A percentile compares a stretch with the other conserved stretches of the same genome.
Evolutionary conservation across 371 early-diverging fungal species (phyloP).

Genomic region (Syncephalis fuscata): DNA sequence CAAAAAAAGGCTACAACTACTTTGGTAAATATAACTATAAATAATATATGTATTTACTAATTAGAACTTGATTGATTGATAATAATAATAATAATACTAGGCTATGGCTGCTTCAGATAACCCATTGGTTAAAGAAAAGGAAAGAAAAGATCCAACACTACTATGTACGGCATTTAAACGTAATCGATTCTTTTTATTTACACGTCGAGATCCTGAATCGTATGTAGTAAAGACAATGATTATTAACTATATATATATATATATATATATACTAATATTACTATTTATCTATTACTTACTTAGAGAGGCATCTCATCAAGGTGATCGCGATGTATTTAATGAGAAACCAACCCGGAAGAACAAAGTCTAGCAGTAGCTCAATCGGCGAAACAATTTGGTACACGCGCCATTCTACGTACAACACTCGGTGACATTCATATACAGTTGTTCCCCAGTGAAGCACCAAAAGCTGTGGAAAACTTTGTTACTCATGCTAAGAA

Average conservation of each 20-base stretch:
- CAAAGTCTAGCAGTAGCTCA: slow-evolving; percentile 66
- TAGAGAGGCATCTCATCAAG: slow-evolving; percentile 32
- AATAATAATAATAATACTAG: slow-evolving; percentile 17
- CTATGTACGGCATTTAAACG: slow-evolving; percentile 79
- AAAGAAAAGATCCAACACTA: slow-evolving; percentile 64
- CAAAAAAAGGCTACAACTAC: slow-evolving; percentile 56
- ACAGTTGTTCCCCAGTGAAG: slow-evolving; percentile 65
- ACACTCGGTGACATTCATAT: slow-evolving; percentile 74
- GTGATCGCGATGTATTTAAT: slow-evolving; percentile 87
- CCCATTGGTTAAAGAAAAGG: slow-evolving; percentile 49
- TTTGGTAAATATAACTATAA: slow-evolving; percentile 22
- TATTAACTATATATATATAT: slow-evolving; percentile 2
- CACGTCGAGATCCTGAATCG: slow-evolving; percentile 71
- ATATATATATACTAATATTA: slow-evolving; percentile 2
- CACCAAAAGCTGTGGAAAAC: slow-evolving; percentile 88
- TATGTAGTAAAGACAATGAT: slow-evolving; percentile 9
- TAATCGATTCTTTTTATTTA: slow-evolving; percentile 87
- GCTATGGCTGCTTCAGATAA: slow-evolving; percentile 86
- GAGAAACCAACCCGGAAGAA: slow-evolving; percentile 94
- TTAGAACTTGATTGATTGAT: too few species aligned
- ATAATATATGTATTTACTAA: not conserved
- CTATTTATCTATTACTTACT: too few species aligned
- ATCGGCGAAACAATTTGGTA: slow-evolving; percentile 36
- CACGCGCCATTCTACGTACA: slow-evolving; percentile 70
- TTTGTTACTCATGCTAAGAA: slow-evolving; percentile 69